phyloP scores from a whole-genome alignment of 805 yeast species.

The Saturnispora dispora region DNA sequence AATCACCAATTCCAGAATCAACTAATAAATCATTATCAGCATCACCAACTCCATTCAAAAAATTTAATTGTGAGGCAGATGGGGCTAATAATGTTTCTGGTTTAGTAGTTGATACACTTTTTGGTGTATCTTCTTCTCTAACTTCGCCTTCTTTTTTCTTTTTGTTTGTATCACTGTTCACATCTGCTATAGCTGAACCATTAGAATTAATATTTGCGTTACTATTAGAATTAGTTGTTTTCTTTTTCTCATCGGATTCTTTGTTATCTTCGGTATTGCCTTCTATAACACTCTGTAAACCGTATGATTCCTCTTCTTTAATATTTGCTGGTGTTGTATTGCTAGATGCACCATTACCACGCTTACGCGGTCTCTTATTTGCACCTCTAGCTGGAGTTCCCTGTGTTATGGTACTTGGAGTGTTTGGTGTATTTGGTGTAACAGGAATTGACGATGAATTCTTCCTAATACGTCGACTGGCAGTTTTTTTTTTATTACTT shows the following conservation, averaged over 20 bases:
- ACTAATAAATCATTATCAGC: slow-evolving; percentile 32
- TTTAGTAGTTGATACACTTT: background rate
- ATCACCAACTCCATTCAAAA: slow-evolving; percentile 30
- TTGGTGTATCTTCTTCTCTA: background rate
- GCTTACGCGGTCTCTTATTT: slow-evolving; percentile 16
- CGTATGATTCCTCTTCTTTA: slow-evolving; percentile 21
- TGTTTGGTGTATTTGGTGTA: slow-evolving; percentile 27
- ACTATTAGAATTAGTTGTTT: background rate
- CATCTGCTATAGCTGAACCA: background rate
- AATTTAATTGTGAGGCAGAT: slow-evolving; percentile 1
- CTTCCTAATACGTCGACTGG: slow-evolving; percentile 19
- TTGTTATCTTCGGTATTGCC: background rate
- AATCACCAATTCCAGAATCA: slow-evolving; percentile 32
- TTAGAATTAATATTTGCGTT: background rate
- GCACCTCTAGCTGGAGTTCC: slow-evolving; percentile 3
- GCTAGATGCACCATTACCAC: slow-evolving; percentile 13
- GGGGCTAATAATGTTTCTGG: background rate
- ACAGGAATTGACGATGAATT: slow-evolving; percentile 25
- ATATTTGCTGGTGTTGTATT: slow-evolving; percentile 21
- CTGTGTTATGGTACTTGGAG: slow-evolving; percentile 14
- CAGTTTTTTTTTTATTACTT: slow-evolving; percentile 14
- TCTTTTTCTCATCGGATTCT: background rate
- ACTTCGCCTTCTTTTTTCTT: background rate
- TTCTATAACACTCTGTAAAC: slow-evolving; percentile 8
- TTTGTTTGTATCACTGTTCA: background rate